Conservation (phyloP, 2,329 filamentous ascomycete species). For the Leptographium flavum region DNA sequence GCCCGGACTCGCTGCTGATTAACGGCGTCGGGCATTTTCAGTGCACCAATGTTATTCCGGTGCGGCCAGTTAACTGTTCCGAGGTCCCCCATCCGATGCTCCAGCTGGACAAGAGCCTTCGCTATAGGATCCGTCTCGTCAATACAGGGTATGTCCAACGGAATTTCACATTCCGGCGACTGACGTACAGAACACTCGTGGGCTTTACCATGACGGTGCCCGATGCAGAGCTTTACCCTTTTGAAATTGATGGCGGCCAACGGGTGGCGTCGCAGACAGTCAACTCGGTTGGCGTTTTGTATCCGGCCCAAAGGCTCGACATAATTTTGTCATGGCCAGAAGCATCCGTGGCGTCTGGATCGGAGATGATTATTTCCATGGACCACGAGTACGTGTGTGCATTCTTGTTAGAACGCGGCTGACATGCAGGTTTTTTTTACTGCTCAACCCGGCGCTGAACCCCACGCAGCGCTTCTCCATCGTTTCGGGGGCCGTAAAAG, state of each 20-base stretch:
- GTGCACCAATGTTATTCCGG: slow-evolving; percentile 29
- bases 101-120: slow-evolving; percentile 10
- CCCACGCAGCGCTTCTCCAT: not conserved
- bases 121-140: slow-evolving; percentile 13
- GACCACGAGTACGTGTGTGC: slow-evolving; percentile 14
- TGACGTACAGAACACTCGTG: slow-evolving; percentile 7
- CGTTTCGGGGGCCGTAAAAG: not conserved
- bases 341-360: not conserved
- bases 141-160: slow-evolving; percentile 11
- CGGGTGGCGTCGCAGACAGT: slow-evolving; percentile 3
- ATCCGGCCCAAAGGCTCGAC: slow-evolving; percentile 13
- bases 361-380: slow-evolving; percentile 8
- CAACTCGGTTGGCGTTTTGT: slow-evolving; percentile 11
- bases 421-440: not conserved
- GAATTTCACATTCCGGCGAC: not conserved
- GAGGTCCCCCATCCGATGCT: slow-evolving; percentile 10
- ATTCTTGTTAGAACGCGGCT: no score
- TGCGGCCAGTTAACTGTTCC: slow-evolving; percentile 28
- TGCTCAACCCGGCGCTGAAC: not conserved
- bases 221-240: slow-evolving; percentile 9
- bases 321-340: slow-evolving; percentile 11
- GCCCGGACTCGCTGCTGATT: slow-evolving; percentile 31
- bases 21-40: slow-evolving; percentile 30
- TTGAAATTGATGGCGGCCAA: slow-evolving; percentile 14
- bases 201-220: slow-evolving; percentile 11